phyloP scores from a whole-genome alignment of 495 filamentous ascomycete species.

The Aspergillus sclerotiicarbonarius region DNA sequence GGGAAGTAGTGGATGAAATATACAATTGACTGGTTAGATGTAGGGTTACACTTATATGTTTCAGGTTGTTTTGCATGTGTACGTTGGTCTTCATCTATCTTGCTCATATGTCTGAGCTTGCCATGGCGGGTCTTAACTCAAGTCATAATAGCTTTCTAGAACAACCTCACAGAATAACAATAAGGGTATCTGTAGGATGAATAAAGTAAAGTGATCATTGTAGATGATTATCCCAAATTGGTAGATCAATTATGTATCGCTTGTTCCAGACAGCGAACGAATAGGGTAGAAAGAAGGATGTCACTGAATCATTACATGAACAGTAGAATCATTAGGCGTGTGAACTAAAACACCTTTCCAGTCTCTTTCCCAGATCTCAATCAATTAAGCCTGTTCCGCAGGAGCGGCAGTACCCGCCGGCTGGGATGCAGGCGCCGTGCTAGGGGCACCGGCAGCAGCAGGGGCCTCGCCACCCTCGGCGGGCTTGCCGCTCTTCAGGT shows the following conservation, averaged over 20 bases:
- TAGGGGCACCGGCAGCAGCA: slow-evolving; percentile 21
- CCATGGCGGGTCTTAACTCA: no score
- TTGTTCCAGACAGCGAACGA: slow-evolving; percentile 18
- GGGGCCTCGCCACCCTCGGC: slow-evolving; percentile 62
- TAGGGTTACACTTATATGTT: no score
- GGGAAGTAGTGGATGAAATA: no score
- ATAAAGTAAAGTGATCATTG: neutral
- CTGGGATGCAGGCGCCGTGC: slow-evolving; percentile 9
- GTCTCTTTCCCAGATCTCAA: neutral
- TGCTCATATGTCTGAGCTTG: no score
- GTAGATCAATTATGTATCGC: slow-evolving; percentile 1
- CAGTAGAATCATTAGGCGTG: neutral
- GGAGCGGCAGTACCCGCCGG: slow-evolving; percentile 26
- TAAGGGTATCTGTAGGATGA: no score
- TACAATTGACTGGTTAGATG: no score
- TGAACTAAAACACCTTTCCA: neutral
- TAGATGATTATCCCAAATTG: neutral
- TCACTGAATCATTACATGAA: slow-evolving; percentile 1
- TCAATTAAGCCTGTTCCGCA: slow-evolving; percentile 28
- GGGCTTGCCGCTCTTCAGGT: slow-evolving; percentile 74
- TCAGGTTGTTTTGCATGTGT: no score
- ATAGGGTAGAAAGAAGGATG: neutral
- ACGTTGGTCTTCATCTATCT: no score
- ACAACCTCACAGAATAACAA: no score
- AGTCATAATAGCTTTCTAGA: no score